A percentile compares a stretch with the other conserved stretches of the same genome.
Conservation (phyloP, 2,329 filamentous ascomycete genomes). For the Pyrenophora seminiperda region DNA sequence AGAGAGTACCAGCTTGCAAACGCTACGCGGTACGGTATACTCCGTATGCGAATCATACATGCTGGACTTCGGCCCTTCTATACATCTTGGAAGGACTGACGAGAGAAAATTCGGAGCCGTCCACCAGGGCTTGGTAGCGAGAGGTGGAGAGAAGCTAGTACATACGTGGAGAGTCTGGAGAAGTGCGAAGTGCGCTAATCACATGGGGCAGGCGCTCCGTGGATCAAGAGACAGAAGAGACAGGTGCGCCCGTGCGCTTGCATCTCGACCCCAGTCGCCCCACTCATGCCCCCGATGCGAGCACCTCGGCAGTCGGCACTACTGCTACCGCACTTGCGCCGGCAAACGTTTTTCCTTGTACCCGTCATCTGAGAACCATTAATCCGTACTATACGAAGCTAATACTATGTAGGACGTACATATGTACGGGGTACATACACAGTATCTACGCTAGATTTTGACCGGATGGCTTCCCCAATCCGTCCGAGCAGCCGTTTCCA, state of each 20-base stretch:
- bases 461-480: conserved; percentile 32
- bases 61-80: conserved; percentile 5
- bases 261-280: conserved; percentile 1
- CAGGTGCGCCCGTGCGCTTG: conserved; percentile 11
- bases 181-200: conserved; percentile 9
- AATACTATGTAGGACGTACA: too few species aligned
- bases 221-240: conserved; percentile 3
- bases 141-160: conserved; percentile 17
- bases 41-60: conserved; percentile 16
- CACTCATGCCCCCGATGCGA: conserved; percentile 24
- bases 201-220: conserved; percentile 15
- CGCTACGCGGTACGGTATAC: conserved; percentile 9
- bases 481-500: conserved; percentile 11
- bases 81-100: conserved; percentile 6
- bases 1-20: conserved; percentile 13
- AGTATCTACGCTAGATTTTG: too few species aligned
- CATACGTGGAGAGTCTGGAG: conserved; percentile 23
- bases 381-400: too few species aligned
- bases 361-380: conserved; percentile 15
- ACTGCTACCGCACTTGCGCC: too few species aligned
- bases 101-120: conserved; percentile 7
- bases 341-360: not conserved
- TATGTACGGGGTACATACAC: too few species aligned
- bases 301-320: conserved; percentile 9
- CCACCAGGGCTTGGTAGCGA: conserved; percentile 3